These are phyloP conservation scores for Epichloe typhina DNA, from an alignment of 2,329 filamentous ascomycete genomes.

Conservation along the genomic window DNA sequence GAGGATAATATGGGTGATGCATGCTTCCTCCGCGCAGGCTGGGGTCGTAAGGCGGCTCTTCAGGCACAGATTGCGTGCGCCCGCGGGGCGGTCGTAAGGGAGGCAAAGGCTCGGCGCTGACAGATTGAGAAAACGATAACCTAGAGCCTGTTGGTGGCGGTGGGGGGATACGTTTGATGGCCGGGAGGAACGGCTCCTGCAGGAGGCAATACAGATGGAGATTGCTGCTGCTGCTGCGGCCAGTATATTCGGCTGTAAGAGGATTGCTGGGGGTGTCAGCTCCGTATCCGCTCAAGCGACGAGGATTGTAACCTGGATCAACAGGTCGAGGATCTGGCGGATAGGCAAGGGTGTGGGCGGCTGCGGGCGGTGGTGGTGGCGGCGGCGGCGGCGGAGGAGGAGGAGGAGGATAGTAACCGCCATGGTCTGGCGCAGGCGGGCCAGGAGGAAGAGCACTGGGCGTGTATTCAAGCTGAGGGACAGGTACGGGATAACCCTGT, in stretches of 20 bases:
- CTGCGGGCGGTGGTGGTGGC: background rate
- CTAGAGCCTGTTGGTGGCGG: constrained; percentile 13
- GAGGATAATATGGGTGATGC: constrained; percentile 20
- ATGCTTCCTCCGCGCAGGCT: constrained; percentile 16
- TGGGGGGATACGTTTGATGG: constrained; percentile 15
- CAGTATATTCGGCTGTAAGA: constrained; percentile 21
- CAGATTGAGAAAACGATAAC: constrained; percentile 23
- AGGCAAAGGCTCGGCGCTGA: constrained; percentile 23
- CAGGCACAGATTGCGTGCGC: constrained; percentile 21
- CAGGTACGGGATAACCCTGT: constrained; percentile 4
- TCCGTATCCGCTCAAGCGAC: constrained; percentile 20
- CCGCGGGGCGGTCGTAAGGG: constrained; percentile 25
- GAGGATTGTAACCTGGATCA: constrained; percentile 18
- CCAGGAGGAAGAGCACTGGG: constrained; percentile 12
- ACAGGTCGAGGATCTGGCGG: constrained; percentile 18
- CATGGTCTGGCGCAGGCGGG: constrained; percentile 8
- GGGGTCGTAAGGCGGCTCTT: constrained; percentile 20
- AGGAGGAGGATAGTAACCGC: constrained; percentile 15
- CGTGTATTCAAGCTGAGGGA: constrained; percentile 2
- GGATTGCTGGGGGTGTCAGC: constrained; percentile 11
- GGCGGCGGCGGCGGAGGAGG: constrained; percentile 11
- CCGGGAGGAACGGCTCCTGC: constrained; percentile 4
- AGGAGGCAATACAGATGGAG: background rate
- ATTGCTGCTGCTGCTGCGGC: constrained; percentile 14
- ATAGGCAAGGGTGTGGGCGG: constrained; percentile 13